Base-by-base conservation (phyloP, 2,329 filamentous ascomycete species). In the Pestalotiopsis sp. region DNA sequence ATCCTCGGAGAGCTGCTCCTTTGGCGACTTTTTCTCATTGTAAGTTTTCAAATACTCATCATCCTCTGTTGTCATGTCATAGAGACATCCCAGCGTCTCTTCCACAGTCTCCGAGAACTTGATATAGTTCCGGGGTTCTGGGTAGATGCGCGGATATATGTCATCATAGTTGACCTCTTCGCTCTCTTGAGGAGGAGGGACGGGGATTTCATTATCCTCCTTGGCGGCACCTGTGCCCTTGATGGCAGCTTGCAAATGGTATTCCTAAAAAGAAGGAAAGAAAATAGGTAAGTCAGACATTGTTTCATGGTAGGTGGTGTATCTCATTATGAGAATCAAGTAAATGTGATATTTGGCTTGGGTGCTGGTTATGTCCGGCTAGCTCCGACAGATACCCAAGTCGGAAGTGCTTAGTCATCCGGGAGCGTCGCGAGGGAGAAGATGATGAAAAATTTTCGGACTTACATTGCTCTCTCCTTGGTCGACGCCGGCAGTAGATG, bases 81-180 rank as follows among this genome's bases (percentile, higher is more conserved):
- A 99, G 75, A 91, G 89, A 78, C 92, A 93, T 76, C 93, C 93
- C 77, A 94, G 92, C 76, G 92, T 97, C 82, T 99, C 96, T 83
- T 99, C 96, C 71, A 99, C 95, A 2, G 96, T 99, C 74, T 97
- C 95, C 72, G 96, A 98, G 84, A 97, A 98, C 73, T 95, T 94
- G 79, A 99, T 97, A 82, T 98, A 98, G 71, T 95, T 96, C 71
- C 91, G 90, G 66, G 96, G 94, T 80, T 97, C 92, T 76, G 91
- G 88, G 82, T 95, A 98, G 69, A 86, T 84, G 72, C 89, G 90
- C 64, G 92, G 89, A 79, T 98, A 98, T 75, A 98, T 88, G 76
- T 92, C 89, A 81, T 97, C 94, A 91, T 98, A 99, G 81, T 94
- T 89, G 81, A 95, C 85, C 73, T 86, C 83, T 73, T 86, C 83